Percentiles rank a stretch among this genome's conserved stretches.
Conservation (phyloP, 805 yeast species). For the Zygosaccharomyces kombuchaensis region DNA sequence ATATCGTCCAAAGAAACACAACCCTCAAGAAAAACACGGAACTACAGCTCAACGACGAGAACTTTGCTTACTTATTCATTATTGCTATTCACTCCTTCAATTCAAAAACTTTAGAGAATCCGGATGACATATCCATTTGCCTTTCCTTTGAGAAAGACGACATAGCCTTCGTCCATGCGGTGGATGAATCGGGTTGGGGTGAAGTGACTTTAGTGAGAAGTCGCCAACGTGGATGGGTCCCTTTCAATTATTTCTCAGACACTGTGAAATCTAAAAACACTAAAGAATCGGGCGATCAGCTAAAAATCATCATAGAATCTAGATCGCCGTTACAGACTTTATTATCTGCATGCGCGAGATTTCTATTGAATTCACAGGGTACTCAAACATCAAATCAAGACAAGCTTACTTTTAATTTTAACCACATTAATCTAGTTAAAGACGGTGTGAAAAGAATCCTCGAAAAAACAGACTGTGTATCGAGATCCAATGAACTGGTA, state of each 20-base stretch:
- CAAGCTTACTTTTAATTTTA: constrained; percentile 50
- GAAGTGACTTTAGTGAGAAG: constrained; percentile 69
- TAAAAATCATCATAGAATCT: constrained; percentile 26
- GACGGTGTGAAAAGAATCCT: constrained; percentile 66
- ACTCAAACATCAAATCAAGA: constrained; percentile 36
- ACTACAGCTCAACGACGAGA: constrained; percentile 35
- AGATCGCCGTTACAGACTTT: constrained; percentile 51
- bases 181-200: constrained; percentile 85
- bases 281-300: background rate
- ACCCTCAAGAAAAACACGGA: constrained; percentile 24
- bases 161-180: constrained; percentile 70
- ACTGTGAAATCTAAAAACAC: constrained; percentile 29
- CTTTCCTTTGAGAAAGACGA: constrained; percentile 66
- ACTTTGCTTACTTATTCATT: constrained; percentile 50
- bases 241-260: constrained; percentile 68
- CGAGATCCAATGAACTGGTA: constrained; percentile 68
- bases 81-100: constrained; percentile 58
- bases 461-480: constrained; percentile 67
- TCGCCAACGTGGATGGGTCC: constrained; percentile 76
- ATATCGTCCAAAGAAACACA: constrained; percentile 13
- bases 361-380: constrained; percentile 59
- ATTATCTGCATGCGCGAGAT: constrained; percentile 60
- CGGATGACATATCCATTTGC: constrained; percentile 67
- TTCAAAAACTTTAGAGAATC: constrained; percentile 53
- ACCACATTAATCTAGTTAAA: constrained; percentile 58